Evolutionary conservation across 2,329 filamentous ascomycete genomes (phyloP).

Genomic region (Sordariomycetes sp.): DNA sequence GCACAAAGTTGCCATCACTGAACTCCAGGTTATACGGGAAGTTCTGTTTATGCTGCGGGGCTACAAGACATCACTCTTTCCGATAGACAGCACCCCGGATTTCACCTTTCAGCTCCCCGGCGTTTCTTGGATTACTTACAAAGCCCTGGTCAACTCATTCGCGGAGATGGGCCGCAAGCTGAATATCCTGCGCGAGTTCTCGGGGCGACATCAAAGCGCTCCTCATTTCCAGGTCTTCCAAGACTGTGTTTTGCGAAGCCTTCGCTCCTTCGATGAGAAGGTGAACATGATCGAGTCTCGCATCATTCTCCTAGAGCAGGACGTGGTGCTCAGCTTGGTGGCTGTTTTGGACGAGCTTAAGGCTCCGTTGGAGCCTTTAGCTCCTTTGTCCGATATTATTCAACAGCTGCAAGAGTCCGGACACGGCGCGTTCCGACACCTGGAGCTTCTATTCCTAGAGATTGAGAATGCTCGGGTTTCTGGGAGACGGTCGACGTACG

Average conservation of each 20-base stretch:
- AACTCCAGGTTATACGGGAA: slow-evolving; percentile 66
- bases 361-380: slow-evolving; percentile 40
- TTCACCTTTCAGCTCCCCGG: slow-evolving; percentile 33
- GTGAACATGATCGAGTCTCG: slow-evolving; percentile 50
- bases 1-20: slow-evolving; percentile 44
- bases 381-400: slow-evolving; percentile 51
- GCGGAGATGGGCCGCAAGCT: slow-evolving; percentile 35
- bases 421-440: slow-evolving; percentile 54
- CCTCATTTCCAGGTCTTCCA: slow-evolving; percentile 64
- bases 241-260: slow-evolving; percentile 44
- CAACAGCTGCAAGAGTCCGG: slow-evolving; percentile 39
- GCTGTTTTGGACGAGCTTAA: slow-evolving; percentile 48
- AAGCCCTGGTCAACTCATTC: slow-evolving; percentile 33
- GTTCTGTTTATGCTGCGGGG: slow-evolving; percentile 78
- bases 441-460: slow-evolving; percentile 68
- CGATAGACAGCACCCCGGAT: slow-evolving; percentile 24
- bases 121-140: slow-evolving; percentile 38
- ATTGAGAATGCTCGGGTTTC: slow-evolving; percentile 60
- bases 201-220: slow-evolving; percentile 30
- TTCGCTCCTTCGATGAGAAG: slow-evolving; percentile 46
- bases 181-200: slow-evolving; percentile 32
- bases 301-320: slow-evolving; percentile 41
- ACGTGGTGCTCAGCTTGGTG: slow-evolving; percentile 56
- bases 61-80: slow-evolving; percentile 63
- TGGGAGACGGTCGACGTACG: slow-evolving; percentile 51